phyloP scores from a whole-genome alignment of 2,329 filamentous ascomycete species.

The Fusarium marasasianum region DNA sequence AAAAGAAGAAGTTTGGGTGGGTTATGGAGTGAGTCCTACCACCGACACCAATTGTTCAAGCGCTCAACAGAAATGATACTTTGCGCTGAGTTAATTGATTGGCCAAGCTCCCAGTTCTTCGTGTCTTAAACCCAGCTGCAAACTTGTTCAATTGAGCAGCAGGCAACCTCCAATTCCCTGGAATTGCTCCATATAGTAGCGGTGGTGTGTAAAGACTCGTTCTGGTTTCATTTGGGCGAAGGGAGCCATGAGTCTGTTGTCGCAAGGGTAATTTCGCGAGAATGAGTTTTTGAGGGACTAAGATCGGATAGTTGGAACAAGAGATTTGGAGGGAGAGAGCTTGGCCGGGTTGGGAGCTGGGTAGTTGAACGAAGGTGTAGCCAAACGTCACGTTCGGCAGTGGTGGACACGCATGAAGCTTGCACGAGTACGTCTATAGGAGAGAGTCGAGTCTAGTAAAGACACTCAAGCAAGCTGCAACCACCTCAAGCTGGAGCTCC shows the following conservation, averaged over 20 bases:
- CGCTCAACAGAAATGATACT: slow-evolving; percentile 1
- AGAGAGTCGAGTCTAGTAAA: slow-evolving; percentile 97
- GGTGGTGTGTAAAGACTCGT: slow-evolving; percentile 8
- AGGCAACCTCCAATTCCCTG: slow-evolving; percentile 26
- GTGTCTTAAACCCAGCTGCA: not conserved
- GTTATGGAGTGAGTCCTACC: slow-evolving; percentile 10
- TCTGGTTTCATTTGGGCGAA: slow-evolving; percentile 6
- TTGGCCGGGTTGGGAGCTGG: slow-evolving; percentile 31
- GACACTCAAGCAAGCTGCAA: slow-evolving; percentile 95
- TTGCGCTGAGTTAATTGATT: slow-evolving; percentile 10
- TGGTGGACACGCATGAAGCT: slow-evolving; percentile 12
- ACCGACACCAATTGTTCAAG: slow-evolving; percentile 26
- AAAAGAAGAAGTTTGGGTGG: slow-evolving; percentile 28
- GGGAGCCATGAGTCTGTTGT: slow-evolving; percentile 22
- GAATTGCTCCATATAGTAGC: slow-evolving; percentile 28
- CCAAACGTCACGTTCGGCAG: slow-evolving; percentile 19
- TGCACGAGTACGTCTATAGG: slow-evolving; percentile 64
- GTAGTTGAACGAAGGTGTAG: slow-evolving; percentile 27
- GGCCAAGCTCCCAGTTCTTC: slow-evolving; percentile 21
- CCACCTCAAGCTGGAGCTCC: slow-evolving; percentile 95
- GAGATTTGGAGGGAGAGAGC: slow-evolving; percentile 24
- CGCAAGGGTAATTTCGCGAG: slow-evolving; percentile 25
- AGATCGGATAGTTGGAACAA: slow-evolving; percentile 22
- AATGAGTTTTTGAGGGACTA: slow-evolving; percentile 19
- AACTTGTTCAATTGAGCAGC: slow-evolving; percentile 12